Base-by-base conservation (phyloP, 768 basidiomycete genomes). In the Rossbeevera mucosa region DNA sequence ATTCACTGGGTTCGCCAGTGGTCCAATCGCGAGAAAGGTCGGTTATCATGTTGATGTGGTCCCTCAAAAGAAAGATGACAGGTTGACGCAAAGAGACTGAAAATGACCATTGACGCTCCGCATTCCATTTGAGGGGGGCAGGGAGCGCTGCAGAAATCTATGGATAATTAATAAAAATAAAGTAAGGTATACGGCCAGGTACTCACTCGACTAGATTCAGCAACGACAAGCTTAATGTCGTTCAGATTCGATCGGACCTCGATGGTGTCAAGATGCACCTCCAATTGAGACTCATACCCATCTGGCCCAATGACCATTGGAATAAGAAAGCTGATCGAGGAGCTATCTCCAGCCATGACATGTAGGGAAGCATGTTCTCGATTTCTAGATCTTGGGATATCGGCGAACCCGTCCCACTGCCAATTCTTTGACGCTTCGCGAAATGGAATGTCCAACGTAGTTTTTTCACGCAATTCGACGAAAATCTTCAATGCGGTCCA, bases 351-450 rank as follows among this genome's bases (percentile, higher is more conserved):
- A 28, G 86, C 82, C 18, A 74, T 76, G 25, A 94, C 64, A 56
- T 85, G 88, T 30, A 97, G 79, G 57, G 81, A 85, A 29, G 88
- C 81, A 30, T 83, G 72, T 66, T 87, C 84, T 47, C 85, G 78
- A 56, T 77, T 77, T 48, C 76, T 77, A 26, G 75, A 76, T 50
- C 79, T 76, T 1, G 78, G 79, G 16, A 77, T 59, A 18, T 78
- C 71, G 6, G 64, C 63, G 28, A 73, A 60, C 28, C 82, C 84
- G 65, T 97, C 95, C 86, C 88, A 97, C 65, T 86, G 82, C 95
- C 95, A 98, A 67, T 97, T 88, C 87, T 98, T 97, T 0, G 93
- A 96, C 1, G 83, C 69, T 69, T 98, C 95, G 9, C 93, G 82
- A 52, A 94, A 94, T 3, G 95, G 95, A n/a, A 96, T 74, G 38